A percentile compares a stretch with the other conserved stretches of the same genome.
These are phyloP conservation scores for Fusarium sulawesiense DNA, from an alignment of 2,329 filamentous ascomycete genomes.

Conservation along the genomic window DNA sequence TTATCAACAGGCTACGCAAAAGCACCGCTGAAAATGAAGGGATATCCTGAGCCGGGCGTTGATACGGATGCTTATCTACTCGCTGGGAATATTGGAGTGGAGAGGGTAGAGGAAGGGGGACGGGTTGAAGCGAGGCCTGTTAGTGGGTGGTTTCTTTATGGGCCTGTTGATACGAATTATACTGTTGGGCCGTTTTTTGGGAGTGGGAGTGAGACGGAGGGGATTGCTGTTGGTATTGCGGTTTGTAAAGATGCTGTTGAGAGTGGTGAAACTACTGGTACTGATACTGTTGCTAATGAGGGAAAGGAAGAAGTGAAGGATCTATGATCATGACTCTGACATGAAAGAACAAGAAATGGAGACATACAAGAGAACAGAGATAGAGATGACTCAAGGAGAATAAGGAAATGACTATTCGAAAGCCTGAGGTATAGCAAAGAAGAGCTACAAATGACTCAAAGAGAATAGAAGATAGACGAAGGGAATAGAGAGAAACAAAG, in stretches of 20 bases:
- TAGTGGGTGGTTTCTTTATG: constrained; percentile 57
- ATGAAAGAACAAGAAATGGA: no score
- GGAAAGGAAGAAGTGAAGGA: background rate
- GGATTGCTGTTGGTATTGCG: constrained; percentile 19
- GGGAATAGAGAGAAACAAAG: no score
- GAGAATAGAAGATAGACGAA: no score
- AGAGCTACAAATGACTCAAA: no score
- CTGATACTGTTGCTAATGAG: background rate
- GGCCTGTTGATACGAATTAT: constrained; percentile 47
- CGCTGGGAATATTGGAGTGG: constrained; percentile 54
- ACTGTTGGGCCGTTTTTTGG: constrained; percentile 37
- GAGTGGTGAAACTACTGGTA: no score
- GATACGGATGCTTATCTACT: constrained; percentile 52
- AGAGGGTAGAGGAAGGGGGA: constrained; percentile 34
- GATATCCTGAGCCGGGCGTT: constrained; percentile 43
- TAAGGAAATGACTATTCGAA: no score
- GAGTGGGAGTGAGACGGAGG: constrained; percentile 37
- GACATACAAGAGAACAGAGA: no score
- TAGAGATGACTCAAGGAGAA: no score
- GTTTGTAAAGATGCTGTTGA: background rate
- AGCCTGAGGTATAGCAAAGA: no score
- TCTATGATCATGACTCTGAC: background rate
- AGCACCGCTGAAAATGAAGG: constrained; percentile 53
- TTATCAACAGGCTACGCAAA: constrained; percentile 55
- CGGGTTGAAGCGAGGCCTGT: constrained; percentile 50